phyloP scores from a whole-genome alignment of 73 alveolate genomes.

The Uronychia binucleata region DNA sequence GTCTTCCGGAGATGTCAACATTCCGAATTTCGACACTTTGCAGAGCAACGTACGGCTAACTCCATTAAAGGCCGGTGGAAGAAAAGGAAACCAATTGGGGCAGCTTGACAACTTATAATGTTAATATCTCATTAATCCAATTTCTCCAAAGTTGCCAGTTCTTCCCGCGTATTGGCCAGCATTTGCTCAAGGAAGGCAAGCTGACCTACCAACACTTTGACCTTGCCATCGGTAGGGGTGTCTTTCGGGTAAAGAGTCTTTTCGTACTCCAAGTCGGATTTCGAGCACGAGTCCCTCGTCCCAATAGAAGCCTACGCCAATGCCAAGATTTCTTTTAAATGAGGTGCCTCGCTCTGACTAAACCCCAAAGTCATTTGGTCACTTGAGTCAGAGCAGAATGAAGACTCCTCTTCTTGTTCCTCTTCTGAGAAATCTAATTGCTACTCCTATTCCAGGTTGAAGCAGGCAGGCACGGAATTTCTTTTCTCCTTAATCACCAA shows the following conservation, averaged over 20 bases:
- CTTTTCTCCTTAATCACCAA: too few species aligned
- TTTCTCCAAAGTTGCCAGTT: background rate
- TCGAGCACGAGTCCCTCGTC: too few species aligned
- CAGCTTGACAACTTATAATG: background rate
- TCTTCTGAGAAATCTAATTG: too few species aligned
- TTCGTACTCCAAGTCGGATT: background rate
- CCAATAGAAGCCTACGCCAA: too few species aligned
- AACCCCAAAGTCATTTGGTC: too few species aligned
- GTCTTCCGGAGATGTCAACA: background rate
- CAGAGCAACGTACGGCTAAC: background rate
- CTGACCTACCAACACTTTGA: background rate
- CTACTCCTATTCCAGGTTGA: too few species aligned
- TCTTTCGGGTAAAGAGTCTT: background rate
- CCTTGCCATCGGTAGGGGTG: background rate
- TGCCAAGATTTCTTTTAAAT: too few species aligned
- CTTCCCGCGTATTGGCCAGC: background rate
- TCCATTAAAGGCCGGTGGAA: background rate
- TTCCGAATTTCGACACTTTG: background rate
- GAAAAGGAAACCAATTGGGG: background rate
- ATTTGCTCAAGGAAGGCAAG: background rate
- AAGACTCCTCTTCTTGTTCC: too few species aligned
- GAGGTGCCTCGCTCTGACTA: too few species aligned
- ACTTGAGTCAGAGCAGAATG: too few species aligned
- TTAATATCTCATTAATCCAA: background rate
- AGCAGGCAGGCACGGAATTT: too few species aligned